Evolutionary conservation across 352 stramenopile species (phyloP).

Genomic region (Globisporangium acanthophoron): DNA sequence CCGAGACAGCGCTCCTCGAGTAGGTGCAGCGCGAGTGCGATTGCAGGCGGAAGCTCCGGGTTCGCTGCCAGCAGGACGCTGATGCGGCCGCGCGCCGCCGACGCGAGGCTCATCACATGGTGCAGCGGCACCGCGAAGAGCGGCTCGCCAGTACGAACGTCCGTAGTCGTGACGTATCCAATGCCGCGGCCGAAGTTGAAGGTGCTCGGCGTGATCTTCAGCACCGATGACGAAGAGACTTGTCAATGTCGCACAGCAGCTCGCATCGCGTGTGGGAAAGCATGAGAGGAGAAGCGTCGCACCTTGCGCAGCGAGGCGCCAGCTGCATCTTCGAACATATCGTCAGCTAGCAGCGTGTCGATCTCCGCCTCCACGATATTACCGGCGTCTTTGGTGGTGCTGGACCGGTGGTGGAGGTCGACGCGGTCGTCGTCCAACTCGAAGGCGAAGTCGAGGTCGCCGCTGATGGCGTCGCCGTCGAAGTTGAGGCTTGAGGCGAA

Average conservation of each 20-base stretch:
- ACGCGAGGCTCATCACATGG: conserved; percentile 34
- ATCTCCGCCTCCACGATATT: background rate
- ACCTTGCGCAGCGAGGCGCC: no score
- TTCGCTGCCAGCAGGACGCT: conserved; percentile 34
- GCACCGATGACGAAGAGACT: no score
- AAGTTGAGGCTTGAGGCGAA: background rate
- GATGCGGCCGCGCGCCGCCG: conserved; percentile 25
- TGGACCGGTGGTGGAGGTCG: no score
- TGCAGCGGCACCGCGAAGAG: conserved; percentile 27
- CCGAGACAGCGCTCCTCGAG: conserved; percentile 39
- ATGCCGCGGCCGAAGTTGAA: conserved; percentile 45
- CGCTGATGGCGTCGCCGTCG: conserved; percentile 5
- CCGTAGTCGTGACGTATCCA: conserved; percentile 16
- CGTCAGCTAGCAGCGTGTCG: background rate
- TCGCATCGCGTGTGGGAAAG: no score
- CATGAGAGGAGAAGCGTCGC: no score
- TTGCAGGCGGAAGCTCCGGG: conserved; percentile 32
- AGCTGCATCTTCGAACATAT: no score
- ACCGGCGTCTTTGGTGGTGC: no score
- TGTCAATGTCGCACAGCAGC: no score
- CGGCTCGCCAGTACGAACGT: conserved; percentile 8
- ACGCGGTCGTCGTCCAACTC: conserved; percentile 5
- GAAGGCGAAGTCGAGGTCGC: conserved; percentile 12
- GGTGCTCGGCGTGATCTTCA: conserved; percentile 17
- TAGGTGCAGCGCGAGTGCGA: conserved; percentile 36